Conservation (phyloP, 805 yeast species). For the Kregervanrija pseudodelftensis region DNA sequence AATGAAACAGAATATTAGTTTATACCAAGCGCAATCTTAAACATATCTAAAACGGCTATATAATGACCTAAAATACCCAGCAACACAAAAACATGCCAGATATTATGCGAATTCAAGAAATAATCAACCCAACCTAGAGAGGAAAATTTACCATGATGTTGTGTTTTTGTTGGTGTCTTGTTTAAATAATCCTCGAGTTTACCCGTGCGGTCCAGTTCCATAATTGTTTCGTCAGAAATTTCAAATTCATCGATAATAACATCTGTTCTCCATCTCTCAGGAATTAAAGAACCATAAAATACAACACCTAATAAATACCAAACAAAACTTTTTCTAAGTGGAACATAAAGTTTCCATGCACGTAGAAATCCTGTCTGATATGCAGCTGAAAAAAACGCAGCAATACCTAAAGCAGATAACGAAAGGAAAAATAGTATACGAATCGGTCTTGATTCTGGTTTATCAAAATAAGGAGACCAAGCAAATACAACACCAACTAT, state of each 20-base stretch:
- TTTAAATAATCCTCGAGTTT: conserved; percentile 33
- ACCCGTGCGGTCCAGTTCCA: conserved; percentile 23
- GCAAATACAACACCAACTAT: conserved; percentile 67
- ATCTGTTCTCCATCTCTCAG: conserved; percentile 82
- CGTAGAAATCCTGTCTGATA: conserved; percentile 47
- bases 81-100: conserved; percentile 91
- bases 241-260: conserved; percentile 43
- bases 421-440: conserved; percentile 77
- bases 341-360: conserved; percentile 52
- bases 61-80: conserved; percentile 90
- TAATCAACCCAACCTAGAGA: conserved; percentile 85
- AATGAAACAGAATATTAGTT: neutral
- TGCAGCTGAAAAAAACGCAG: conserved; percentile 53
- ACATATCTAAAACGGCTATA: conserved; percentile 68
- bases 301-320: conserved; percentile 81
- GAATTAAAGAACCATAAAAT: conserved; percentile 80
- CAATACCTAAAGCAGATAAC: conserved; percentile 66
- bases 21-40: conserved; percentile 24
- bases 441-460: conserved; percentile 73
- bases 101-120: conserved; percentile 69
- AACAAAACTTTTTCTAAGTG: conserved; percentile 62
- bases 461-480: conserved; percentile 90
- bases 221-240: conserved; percentile 27
- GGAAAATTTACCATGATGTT: conserved; percentile 30
- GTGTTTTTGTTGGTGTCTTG: conserved; percentile 31